A percentile compares a stretch with the other conserved stretches of the same genome.
phyloP scores from a whole-genome alignment of 495 filamentous ascomycete species.

The Annulohypoxylon moriforme region DNA sequence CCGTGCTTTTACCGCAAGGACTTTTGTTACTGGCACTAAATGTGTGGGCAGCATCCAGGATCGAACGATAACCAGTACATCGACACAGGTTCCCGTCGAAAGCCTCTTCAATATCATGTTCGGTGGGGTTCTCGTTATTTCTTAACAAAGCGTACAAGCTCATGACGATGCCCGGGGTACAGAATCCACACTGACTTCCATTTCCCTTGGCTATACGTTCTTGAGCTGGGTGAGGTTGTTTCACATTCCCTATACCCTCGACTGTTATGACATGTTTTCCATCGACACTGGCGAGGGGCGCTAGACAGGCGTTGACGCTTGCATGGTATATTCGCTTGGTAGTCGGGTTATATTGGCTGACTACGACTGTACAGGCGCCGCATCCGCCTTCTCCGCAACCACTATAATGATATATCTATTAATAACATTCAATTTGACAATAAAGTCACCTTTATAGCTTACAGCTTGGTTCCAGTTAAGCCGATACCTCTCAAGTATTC shows the following conservation, averaged over 20 bases:
- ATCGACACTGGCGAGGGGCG: constrained; percentile 90
- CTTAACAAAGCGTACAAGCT: constrained; percentile 85
- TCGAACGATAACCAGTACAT: constrained; percentile 94
- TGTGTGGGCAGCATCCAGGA: constrained; percentile 88
- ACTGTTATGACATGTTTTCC: constrained; percentile 99
- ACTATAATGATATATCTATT: constrained; percentile 57
- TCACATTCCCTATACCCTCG: constrained; percentile 93
- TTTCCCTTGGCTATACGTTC: constrained; percentile 85
- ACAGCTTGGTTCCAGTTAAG: constrained; percentile 77
- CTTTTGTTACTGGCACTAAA: constrained; percentile 65
- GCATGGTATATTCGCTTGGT: constrained; percentile 91
- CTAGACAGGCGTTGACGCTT: constrained; percentile 93
- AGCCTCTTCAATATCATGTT: constrained; percentile 85
- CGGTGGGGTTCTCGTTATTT: constrained; percentile 74
- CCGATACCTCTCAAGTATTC: constrained; percentile 93
- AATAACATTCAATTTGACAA: constrained; percentile 38
- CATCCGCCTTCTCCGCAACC: constrained; percentile 96
- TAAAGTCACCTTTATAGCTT: constrained; percentile 34
- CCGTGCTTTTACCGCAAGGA: constrained; percentile 67
- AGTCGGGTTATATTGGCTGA: constrained; percentile 92
- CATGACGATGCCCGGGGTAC: constrained; percentile 98
- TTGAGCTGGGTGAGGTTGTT: constrained; percentile 89
- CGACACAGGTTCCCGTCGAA: constrained; percentile 97
- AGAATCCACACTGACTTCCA: constrained; percentile 82
- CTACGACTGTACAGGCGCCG: constrained; percentile 95